These are phyloP conservation scores for Closterium sp. DNA, from an alignment of 139 green algal genomes.

Conservation along the genomic window DNA sequence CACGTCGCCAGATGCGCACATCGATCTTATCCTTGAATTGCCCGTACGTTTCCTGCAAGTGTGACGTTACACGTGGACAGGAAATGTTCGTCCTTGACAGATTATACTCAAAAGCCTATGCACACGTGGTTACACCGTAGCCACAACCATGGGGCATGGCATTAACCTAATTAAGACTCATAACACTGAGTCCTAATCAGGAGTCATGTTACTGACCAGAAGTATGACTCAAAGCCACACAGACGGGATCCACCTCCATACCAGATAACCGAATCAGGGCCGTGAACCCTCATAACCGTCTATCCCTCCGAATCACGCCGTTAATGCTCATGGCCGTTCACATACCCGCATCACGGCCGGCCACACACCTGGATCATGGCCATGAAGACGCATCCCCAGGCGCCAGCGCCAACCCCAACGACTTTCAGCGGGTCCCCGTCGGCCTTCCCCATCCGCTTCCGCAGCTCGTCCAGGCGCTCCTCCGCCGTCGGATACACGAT, in stretches of 20 bases:
- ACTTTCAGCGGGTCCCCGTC: constrained; percentile 40
- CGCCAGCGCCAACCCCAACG: constrained; percentile 47
- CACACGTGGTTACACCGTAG: too few species aligned
- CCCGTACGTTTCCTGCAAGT: constrained; percentile 30
- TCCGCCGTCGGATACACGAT: constrained; percentile 12
- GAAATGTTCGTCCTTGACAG: too few species aligned
- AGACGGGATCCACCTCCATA: too few species aligned
- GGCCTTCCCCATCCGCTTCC: constrained; percentile 29
- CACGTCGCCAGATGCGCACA: constrained; percentile 50
- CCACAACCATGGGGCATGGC: neutral
- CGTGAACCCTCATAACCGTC: neutral
- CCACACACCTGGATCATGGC: constrained; percentile 38
- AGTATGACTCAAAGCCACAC: neutral
- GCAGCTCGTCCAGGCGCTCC: constrained; percentile 28
- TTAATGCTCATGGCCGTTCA: neutral
- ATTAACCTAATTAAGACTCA: too few species aligned
- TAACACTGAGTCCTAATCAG: too few species aligned
- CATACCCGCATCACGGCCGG: neutral
- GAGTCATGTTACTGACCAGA: too few species aligned
- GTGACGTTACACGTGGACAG: neutral
- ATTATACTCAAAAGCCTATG: too few species aligned
- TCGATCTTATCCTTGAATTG: constrained; percentile 38
- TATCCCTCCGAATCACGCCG: neutral
- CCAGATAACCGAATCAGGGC: too few species aligned
- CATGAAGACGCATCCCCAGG: constrained; percentile 52